These are phyloP conservation scores for Avicennia marina DNA, from an alignment of 257 asterid species.

Conservation along the genomic window DNA sequence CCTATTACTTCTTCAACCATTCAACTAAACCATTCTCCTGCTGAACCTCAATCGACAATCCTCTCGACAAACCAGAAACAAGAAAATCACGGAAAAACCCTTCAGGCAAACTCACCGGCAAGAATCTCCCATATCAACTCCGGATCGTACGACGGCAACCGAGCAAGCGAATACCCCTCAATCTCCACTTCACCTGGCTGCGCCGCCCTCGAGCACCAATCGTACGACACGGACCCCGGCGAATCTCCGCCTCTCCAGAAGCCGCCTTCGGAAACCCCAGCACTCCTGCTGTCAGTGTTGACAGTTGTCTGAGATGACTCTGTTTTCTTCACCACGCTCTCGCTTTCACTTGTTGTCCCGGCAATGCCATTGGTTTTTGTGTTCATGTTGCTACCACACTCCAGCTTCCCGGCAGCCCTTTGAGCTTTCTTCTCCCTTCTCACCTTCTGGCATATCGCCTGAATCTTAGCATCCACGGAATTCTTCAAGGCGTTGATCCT, in stretches of 20 bases:
- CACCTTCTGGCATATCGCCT: slow-evolving; percentile 57
- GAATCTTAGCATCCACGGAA: slow-evolving; percentile 71
- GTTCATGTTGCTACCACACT: too few species aligned
- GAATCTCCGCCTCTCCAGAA: slow-evolving; percentile 34
- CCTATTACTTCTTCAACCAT: too few species aligned
- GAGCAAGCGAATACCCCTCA: slow-evolving; percentile 54
- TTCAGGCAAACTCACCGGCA: too few species aligned
- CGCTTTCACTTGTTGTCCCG: too few species aligned
- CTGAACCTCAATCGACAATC: too few species aligned
- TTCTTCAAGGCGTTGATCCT: slow-evolving; percentile 36
- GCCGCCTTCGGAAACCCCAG: slow-evolving; percentile 44
- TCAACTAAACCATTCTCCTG: too few species aligned
- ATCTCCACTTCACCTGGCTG: neutral
- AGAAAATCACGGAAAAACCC: too few species aligned
- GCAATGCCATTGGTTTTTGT: too few species aligned
- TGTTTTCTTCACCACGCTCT: too few species aligned
- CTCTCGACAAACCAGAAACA: too few species aligned
- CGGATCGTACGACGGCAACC: slow-evolving; percentile 70
- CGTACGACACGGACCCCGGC: slow-evolving; percentile 3
- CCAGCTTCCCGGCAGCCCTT: slow-evolving; percentile 26
- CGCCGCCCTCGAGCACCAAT: slow-evolving; percentile 21
- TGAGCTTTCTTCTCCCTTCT: slow-evolving; percentile 48
- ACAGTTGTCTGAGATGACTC: too few species aligned
- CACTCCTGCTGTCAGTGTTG: too few species aligned
- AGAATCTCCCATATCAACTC: slow-evolving; percentile 85